Conservation (phyloP, 192 early-diverging fungal species). For the Coemansia sp. region DNA sequence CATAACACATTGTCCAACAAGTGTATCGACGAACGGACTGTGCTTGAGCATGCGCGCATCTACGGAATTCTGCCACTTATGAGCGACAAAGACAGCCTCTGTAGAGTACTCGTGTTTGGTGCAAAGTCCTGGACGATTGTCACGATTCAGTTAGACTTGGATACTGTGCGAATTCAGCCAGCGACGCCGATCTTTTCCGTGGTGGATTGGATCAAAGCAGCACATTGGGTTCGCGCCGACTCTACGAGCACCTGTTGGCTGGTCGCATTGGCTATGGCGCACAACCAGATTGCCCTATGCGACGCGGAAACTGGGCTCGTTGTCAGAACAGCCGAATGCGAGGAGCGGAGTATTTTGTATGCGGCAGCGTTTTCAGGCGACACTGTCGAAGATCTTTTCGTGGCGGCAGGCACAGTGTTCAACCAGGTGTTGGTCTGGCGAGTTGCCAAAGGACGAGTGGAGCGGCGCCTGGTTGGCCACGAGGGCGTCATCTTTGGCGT, state of each 20-base stretch:
- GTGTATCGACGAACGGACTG: background rate
- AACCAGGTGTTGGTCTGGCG: slow-evolving; percentile 66
- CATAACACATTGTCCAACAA: slow-evolving; percentile 19
- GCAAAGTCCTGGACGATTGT: slow-evolving; percentile 51
- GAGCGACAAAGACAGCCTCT: background rate
- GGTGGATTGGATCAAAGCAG: slow-evolving; percentile 79
- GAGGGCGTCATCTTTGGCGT: slow-evolving; percentile 79
- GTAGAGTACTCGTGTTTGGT: slow-evolving; percentile 48
- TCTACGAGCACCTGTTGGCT: background rate
- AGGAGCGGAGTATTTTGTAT: slow-evolving; percentile 72
- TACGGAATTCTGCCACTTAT: slow-evolving; percentile 41
- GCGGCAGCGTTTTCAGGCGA: slow-evolving; percentile 70
- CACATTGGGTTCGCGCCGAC: slow-evolving; percentile 60
- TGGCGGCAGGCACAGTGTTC: slow-evolving; percentile 83
- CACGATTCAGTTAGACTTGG: background rate
- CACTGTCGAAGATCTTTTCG: slow-evolving; percentile 46
- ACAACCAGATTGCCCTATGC: slow-evolving; percentile 71
- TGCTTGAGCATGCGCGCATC: slow-evolving; percentile 39
- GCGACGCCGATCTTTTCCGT: slow-evolving; percentile 17
- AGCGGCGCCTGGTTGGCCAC: slow-evolving; percentile 15
- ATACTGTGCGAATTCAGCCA: too few species aligned
- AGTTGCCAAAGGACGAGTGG: background rate
- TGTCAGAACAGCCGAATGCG: slow-evolving; percentile 57
- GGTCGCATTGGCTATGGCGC: slow-evolving; percentile 70
- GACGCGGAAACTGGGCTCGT: slow-evolving; percentile 13